A percentile compares a stretch with the other conserved stretches of the same genome.
phyloP scores from a whole-genome alignment of 1,284 basidiomycete genomes.

The Ustilago vetiveriae region DNA sequence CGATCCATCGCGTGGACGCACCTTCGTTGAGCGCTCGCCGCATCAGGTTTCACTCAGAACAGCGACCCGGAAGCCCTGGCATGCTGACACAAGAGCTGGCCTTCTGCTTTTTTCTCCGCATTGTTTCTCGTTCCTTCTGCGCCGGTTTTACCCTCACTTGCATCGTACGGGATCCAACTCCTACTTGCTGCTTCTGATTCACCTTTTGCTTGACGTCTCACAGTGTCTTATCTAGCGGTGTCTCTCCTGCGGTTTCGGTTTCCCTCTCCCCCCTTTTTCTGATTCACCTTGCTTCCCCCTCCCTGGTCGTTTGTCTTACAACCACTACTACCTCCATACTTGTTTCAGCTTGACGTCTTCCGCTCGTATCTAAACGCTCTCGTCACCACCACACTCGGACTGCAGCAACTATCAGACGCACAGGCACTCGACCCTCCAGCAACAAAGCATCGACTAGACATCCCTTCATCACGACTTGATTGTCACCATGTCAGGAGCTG shows the following conservation, averaged over 20 bases:
- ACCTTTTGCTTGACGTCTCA: slow-evolving; percentile 26
- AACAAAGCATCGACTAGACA: too few relatives aligned
- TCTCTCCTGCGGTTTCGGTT: slow-evolving; percentile 47
- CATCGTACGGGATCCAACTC: too few relatives aligned
- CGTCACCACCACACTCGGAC: not conserved
- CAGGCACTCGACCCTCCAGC: too few relatives aligned
- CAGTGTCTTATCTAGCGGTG: slow-evolving; percentile 48
- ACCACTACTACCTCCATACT: slow-evolving; percentile 43
- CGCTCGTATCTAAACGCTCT: slow-evolving; percentile 10
- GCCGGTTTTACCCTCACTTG: slow-evolving; percentile 10
- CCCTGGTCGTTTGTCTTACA: slow-evolving; percentile 5
- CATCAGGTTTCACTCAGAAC: slow-evolving; percentile 31
- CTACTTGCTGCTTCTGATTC: slow-evolving; percentile 35
- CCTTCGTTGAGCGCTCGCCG: slow-evolving; percentile 3
- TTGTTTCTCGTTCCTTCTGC: slow-evolving; percentile 27
- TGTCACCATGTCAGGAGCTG: slow-evolving; percentile 36
- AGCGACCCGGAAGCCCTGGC: slow-evolving; percentile 23
- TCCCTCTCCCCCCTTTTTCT: slow-evolving; percentile 10
- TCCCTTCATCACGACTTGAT: too few relatives aligned
- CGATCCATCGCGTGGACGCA: too few relatives aligned
- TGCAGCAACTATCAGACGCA: too few relatives aligned
- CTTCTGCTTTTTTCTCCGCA: slow-evolving; percentile 14
- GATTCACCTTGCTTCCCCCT: slow-evolving; percentile 26
- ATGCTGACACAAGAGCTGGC: slow-evolving; percentile 30
- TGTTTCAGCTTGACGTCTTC: slow-evolving; percentile 29